Base-by-base conservation (phyloP, 768 basidiomycete species). In the Rhizopogon salebrosus region DNA sequence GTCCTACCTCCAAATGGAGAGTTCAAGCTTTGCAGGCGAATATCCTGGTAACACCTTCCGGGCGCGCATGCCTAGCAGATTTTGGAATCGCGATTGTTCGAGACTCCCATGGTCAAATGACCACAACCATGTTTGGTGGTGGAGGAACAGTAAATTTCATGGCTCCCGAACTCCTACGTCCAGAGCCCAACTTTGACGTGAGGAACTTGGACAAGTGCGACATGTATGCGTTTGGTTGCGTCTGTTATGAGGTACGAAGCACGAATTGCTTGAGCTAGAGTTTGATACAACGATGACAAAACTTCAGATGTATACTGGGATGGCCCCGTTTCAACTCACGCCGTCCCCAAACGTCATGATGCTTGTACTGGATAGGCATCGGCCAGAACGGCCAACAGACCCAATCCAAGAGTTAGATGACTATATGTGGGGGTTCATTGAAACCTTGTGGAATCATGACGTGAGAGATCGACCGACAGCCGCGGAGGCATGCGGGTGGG, bases 41-140 rank as follows among this genome's bases (percentile, higher is more conserved):
- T 52, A 75, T 81, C 43, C 69, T 80, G 20, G 67, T 80, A 16
- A 74, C 73, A 5, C 63, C 58, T 4, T 55, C 65, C 10, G 69
- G 69, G 14, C 63, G 65, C 23, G 79, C 79, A 11, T 78, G 76
- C 50, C 65, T 80, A 4, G 73, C 78, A 26, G 79, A 80, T 58
- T 80, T 80, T 49, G 79, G 79, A 14, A 63, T 80, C 18, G 54
- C n/a, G 11, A 62, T 58, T 0, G 37, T 64, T 63, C 22, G 62
- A 63, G 50, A 43, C 41, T 1, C 57, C 13, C 45, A 41, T 16
- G 49, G 58, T 7, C 54, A 34, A n/a, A 56, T 60, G 4, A 48
- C 54, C 11, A 35, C 57, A 8, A 49, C 54, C 26, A 9, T 53
- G 18, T 13, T 56, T 11, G 8, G 4, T 18, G 52, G 58, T 40